phyloP scores from a whole-genome alignment of 2,329 filamentous ascomycete genomes.

The Domatiomyces catenatus region DNA sequence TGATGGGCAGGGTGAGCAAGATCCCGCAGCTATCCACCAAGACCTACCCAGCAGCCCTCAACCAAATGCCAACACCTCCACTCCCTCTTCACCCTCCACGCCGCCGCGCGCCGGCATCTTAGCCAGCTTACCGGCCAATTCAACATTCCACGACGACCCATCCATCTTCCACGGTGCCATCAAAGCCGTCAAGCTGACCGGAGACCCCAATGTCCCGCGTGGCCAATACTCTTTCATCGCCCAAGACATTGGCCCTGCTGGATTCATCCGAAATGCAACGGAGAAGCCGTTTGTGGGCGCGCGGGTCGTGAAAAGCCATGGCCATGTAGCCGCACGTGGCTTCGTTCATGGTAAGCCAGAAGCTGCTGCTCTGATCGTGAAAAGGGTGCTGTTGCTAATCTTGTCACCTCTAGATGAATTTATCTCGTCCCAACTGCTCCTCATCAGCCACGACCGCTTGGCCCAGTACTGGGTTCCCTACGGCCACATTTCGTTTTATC shows the following conservation, averaged over 20 bases:
- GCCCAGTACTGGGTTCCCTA: slow-evolving; percentile 67
- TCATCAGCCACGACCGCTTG: slow-evolving; percentile 60
- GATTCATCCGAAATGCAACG: slow-evolving; percentile 47
- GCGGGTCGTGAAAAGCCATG: slow-evolving; percentile 55
- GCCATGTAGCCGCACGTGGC: slow-evolving; percentile 60
- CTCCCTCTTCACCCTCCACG: not conserved
- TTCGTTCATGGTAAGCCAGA: slow-evolving; percentile 52
- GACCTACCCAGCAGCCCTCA: not conserved
- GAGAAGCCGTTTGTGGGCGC: slow-evolving; percentile 59
- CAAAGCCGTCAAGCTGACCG: slow-evolving; percentile 79
- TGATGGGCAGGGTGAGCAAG: not conserved
- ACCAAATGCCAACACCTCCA: not conserved
- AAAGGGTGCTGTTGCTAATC: not conserved
- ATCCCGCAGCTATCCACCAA: not conserved
- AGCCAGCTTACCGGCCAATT: not conserved
- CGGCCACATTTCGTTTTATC: slow-evolving; percentile 31
- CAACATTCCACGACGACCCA: slow-evolving; percentile 1
- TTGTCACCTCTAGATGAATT: slow-evolving; percentile 46
- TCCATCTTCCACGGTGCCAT: slow-evolving; percentile 41
- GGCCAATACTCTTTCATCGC: slow-evolving; percentile 72
- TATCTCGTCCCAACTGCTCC: slow-evolving; percentile 59
- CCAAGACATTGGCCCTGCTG: slow-evolving; percentile 55
- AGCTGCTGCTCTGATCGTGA: not conserved
- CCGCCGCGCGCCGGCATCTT: not conserved
- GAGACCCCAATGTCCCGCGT: slow-evolving; percentile 75